Evolutionary conservation across 1,284 basidiomycete genomes (phyloP).

Genomic region (Chiua sp.): DNA sequence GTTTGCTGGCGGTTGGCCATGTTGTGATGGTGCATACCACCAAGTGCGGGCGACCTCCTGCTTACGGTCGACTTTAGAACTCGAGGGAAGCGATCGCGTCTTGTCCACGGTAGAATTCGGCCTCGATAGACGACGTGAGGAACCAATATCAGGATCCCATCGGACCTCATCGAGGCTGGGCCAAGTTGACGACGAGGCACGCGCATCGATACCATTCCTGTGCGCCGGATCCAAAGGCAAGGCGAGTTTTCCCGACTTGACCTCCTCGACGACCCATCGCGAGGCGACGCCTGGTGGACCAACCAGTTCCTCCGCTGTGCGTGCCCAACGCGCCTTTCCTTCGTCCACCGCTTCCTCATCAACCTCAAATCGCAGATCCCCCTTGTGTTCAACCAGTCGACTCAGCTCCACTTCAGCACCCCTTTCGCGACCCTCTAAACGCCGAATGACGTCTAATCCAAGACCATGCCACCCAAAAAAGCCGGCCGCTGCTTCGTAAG

Average conservation of each 20-base stretch:
- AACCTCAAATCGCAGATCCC: constrained; percentile 13
- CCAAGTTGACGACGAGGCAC: neutral
- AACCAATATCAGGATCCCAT: constrained; percentile 21
- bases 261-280: constrained; percentile 4
- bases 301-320: constrained; percentile 26
- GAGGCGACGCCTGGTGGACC: constrained; percentile 24
- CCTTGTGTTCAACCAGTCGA: neutral
- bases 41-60: constrained; percentile 17
- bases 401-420: neutral
- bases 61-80: constrained; percentile 8
- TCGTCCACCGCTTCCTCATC: constrained; percentile 32
- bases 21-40: constrained; percentile 14
- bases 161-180: constrained; percentile 2
- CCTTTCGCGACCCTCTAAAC: neutral
- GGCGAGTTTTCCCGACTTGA: constrained; percentile 1
- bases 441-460: constrained; percentile 13
- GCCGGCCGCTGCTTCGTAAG: constrained; percentile 34
- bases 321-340: constrained; percentile 26
- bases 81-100: neutral
- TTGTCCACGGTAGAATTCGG: neutral
- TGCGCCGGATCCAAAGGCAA: neutral
- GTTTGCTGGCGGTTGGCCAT: constrained; percentile 6
- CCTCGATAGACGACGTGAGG: neutral
- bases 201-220: neutral
- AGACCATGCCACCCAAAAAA: constrained; percentile 37